phyloP scores from a whole-genome alignment of 352 stramenopile genomes.

The Globisporangium nodosum region DNA sequence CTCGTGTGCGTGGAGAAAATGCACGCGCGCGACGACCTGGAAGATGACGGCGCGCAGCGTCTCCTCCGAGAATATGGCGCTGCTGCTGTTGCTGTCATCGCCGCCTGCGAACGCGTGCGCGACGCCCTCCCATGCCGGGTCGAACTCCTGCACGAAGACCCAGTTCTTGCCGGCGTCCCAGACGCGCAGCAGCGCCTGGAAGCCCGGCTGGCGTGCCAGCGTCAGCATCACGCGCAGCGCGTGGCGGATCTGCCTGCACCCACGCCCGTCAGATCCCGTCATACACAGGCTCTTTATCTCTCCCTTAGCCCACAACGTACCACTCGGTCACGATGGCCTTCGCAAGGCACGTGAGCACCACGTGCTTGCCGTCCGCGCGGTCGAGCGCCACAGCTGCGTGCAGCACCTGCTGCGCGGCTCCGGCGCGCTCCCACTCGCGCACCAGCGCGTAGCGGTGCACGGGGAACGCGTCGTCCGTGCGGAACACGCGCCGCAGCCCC shows the following conservation, averaged over 20 bases:
- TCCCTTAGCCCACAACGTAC: constrained; percentile 8
- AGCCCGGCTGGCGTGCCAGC: constrained; percentile 23
- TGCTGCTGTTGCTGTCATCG: background rate
- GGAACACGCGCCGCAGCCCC: constrained; percentile 6
- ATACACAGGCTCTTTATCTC: too few relatives aligned
- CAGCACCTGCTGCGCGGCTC: constrained; percentile 11
- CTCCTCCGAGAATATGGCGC: constrained; percentile 29
- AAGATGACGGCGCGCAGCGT: constrained; percentile 42
- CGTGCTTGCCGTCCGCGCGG: constrained; percentile 10
- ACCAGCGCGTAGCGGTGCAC: constrained; percentile 18
- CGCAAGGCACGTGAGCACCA: constrained; percentile 32
- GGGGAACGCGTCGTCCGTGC: constrained; percentile 24
- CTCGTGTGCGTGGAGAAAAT: constrained; percentile 53
- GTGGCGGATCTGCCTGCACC: constrained; percentile 39
- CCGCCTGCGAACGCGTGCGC: constrained; percentile 16
- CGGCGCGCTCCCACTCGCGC: constrained; percentile 10
- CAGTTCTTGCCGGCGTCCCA: constrained; percentile 46
- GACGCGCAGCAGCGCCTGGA: constrained; percentile 42
- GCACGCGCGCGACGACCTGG: constrained; percentile 41
- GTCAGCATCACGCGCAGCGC: constrained; percentile 27
- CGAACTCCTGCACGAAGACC: constrained; percentile 54
- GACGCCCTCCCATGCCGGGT: constrained; percentile 23
- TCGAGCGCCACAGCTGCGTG: constrained; percentile 22
- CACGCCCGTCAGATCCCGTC: too few relatives aligned
- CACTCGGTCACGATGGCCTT: constrained; percentile 33